Conservation (phyloP, 2,329 filamentous ascomycete species). For the Cytospora leucostoma region DNA sequence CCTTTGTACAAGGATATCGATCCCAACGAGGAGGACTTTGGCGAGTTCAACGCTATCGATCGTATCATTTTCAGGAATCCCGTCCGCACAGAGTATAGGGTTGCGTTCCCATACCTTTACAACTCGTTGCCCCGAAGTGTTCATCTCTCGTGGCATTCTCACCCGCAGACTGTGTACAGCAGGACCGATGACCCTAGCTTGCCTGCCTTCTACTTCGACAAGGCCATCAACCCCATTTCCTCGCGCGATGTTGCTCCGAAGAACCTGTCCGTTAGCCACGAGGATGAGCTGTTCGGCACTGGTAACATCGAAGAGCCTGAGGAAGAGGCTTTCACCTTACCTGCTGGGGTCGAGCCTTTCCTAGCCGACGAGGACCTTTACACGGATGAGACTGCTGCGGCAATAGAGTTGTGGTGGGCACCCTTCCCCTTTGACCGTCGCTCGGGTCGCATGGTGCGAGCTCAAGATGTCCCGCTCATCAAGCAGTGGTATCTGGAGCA, state of each 20-base stretch:
- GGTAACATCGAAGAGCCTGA: slow-evolving; percentile 74
- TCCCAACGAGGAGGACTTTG: slow-evolving; percentile 98
- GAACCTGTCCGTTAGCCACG: slow-evolving; percentile 88
- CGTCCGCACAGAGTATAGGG: slow-evolving; percentile 92
- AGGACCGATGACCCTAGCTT: slow-evolving; percentile 84
- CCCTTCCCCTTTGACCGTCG: slow-evolving; percentile 93
- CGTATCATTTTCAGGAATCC: slow-evolving; percentile 97
- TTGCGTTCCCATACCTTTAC: slow-evolving; percentile 92
- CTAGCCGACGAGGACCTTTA: slow-evolving; percentile 86
- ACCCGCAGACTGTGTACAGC: slow-evolving; percentile 90
- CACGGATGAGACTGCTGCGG: slow-evolving; percentile 84
- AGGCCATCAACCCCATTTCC: slow-evolving; percentile 96
- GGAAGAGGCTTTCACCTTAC: slow-evolving; percentile 83
- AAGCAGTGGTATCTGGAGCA: slow-evolving; percentile 99
- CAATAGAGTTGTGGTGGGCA: slow-evolving; percentile 96
- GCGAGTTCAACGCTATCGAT: slow-evolving; percentile 99
- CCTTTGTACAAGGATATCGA: slow-evolving; percentile 98
- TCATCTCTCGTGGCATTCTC: slow-evolving; percentile 88
- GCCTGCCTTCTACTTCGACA: slow-evolving; percentile 96
- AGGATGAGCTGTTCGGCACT: slow-evolving; percentile 87
- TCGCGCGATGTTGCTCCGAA: slow-evolving; percentile 91
- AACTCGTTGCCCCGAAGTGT: slow-evolving; percentile 96
- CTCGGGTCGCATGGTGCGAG: slow-evolving; percentile 93
- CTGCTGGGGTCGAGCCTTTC: slow-evolving; percentile 80
- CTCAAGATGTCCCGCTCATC: slow-evolving; percentile 93